Evolutionary conservation across 1,284 basidiomycete species (phyloP).

Genomic region (Tausonia pullulans): DNA sequence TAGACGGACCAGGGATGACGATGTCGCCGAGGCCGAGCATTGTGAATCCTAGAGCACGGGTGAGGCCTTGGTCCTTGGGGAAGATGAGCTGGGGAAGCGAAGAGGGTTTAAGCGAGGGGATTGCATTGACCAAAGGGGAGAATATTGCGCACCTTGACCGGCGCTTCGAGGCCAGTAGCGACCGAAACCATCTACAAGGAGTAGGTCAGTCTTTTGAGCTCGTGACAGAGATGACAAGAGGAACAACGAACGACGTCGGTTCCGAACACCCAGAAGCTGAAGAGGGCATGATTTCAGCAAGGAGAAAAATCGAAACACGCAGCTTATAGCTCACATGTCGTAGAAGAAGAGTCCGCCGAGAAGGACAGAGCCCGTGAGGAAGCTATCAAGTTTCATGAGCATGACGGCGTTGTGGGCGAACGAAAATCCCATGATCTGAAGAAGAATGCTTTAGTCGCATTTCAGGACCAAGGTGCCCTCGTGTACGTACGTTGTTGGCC

Average conservation of each 20-base stretch:
- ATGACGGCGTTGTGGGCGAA: slow-evolving; percentile 74
- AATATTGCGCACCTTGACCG: slow-evolving; percentile 53
- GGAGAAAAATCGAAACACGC: background rate
- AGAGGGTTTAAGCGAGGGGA: background rate
- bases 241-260: slow-evolving; percentile 32
- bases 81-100: slow-evolving; percentile 46
- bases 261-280: slow-evolving; percentile 53
- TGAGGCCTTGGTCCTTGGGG: slow-evolving; percentile 54
- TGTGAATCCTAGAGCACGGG: slow-evolving; percentile 54
- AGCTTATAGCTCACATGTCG: slow-evolving; percentile 49
- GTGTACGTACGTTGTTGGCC: slow-evolving; percentile 14
- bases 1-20: slow-evolving; percentile 35
- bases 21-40: slow-evolving; percentile 81
- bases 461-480: background rate
- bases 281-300: no score
- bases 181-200: slow-evolving; percentile 71
- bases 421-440: slow-evolving; percentile 70
- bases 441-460: slow-evolving; percentile 35
- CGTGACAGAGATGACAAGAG: background rate
- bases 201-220: background rate
- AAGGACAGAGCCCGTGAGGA: slow-evolving; percentile 74
- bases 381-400: slow-evolving; percentile 77
- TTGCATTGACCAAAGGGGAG: background rate
- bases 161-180: slow-evolving; percentile 82
- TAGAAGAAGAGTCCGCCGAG: slow-evolving; percentile 74